phyloP scores from a whole-genome alignment of 495 filamentous ascomycete genomes.

The Penicillium turbatum region DNA sequence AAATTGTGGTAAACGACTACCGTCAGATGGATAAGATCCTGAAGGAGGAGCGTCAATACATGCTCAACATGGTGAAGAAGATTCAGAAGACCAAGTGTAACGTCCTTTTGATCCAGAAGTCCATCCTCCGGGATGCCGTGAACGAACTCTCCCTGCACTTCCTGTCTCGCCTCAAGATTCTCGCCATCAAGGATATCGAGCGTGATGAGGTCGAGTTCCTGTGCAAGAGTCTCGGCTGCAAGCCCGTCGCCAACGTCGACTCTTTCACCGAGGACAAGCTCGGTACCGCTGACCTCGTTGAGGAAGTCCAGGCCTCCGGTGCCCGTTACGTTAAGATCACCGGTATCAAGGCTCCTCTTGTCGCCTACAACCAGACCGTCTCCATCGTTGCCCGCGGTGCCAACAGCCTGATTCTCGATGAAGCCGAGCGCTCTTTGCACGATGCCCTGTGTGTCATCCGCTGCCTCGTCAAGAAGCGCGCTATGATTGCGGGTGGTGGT shows the following conservation, averaged over 20 bases:
- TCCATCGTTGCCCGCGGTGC: slow-evolving; percentile 92
- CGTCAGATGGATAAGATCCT: slow-evolving; percentile 99
- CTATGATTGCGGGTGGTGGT: slow-evolving; percentile 92
- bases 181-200: slow-evolving; percentile 95
- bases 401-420: slow-evolving; percentile 90
- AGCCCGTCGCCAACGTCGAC: slow-evolving; percentile 97
- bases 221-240: slow-evolving; percentile 96
- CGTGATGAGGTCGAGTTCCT: slow-evolving; percentile 98
- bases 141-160: slow-evolving; percentile 97
- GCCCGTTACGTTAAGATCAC: slow-evolving; percentile 91
- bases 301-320: slow-evolving; percentile 83
- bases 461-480: slow-evolving; percentile 98
- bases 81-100: slow-evolving; percentile 99
- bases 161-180: slow-evolving; percentile 92
- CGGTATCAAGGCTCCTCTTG: slow-evolving; percentile 64
- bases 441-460: slow-evolving; percentile 97
- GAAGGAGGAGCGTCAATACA: slow-evolving; percentile 96
- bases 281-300: slow-evolving; percentile 89
- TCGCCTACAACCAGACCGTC: slow-evolving; percentile 69
- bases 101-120: slow-evolving; percentile 96
- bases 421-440: slow-evolving; percentile 92
- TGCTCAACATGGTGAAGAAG: slow-evolving; percentile 99
- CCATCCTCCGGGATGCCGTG: slow-evolving; percentile 93
- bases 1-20: slow-evolving; percentile 98
- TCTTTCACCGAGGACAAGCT: slow-evolving; percentile 99